Evolutionary conservation across 495 filamentous ascomycete genomes (phyloP), one percentile per base, ranked within the genome.

Genomic region (Bombardia bombarda): DNA sequence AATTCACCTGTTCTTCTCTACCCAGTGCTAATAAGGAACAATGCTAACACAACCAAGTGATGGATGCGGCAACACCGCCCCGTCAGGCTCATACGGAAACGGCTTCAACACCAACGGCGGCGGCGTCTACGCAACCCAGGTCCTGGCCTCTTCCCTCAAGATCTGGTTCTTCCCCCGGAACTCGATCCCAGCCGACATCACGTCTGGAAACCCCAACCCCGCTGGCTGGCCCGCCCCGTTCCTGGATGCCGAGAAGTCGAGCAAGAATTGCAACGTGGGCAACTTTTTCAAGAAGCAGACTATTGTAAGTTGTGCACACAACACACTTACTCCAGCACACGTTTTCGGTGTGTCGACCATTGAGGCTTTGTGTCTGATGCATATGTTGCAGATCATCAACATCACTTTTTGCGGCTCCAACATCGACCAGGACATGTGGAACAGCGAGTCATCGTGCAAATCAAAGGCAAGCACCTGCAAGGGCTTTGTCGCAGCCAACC

Each of bases 401-500:
- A 82, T 76, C 1, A 84, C 80, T 0, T 87, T 93, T 67, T 95
- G 88, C 57, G 88, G 88, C 25, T 75, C 83, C 38, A 88, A 80
- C 68, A 68, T 68, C 30, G 40, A 43, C 46, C 46, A 49, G 33
- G 40, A 39, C 12, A 33, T 33, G 0, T 49, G 46, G 46, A 20
- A 37, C 19, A n/a, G 17, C 1, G 78, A 84, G 43, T 90, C 84
- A 81, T 84, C 87, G n/a, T 87, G 84, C 37, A 72, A 74, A 40
- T 73, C 78, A 30, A 77, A 57, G 44, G 69, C 66, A 7, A 37
- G 64, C n/a, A 76, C 73, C 34, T 86, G 83, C 54, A 52, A 70
- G 35, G 70, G 67, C n/a, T 84, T 73, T 55, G 83, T 87, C 20
- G 70, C 66, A 14, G 50, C 65, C 40, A 77, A 84, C 50, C 80